Base-by-base conservation (phyloP, 1,284 basidiomycete genomes). In the Trametes pubescens region DNA sequence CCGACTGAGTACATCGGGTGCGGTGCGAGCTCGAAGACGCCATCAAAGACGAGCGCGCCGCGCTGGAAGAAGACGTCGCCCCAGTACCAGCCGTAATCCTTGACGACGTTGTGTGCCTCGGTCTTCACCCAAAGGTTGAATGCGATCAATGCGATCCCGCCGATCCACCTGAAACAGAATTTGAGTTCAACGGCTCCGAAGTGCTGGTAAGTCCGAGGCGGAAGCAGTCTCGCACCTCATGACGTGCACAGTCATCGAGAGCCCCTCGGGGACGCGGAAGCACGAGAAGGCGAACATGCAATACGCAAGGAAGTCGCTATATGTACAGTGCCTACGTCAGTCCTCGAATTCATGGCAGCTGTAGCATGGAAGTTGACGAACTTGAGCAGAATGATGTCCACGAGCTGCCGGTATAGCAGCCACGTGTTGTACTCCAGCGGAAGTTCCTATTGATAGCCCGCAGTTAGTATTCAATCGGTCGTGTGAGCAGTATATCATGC, bases 51-150 rank as follows among this genome's bases (percentile, higher is more conserved):
- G 24, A 99, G 84, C 55, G 91, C 92, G 55, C 92, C 92, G 22
- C 92, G 88, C 74, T 93, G 91, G 84, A 98, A 99, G 82, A 99
- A 99, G 55, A 93, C 93, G 74, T 99, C 97, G 21, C 97, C 97
- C 97, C 97, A 99, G 79, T 99, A 99, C 95, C 95, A 94, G 11
- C 92, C 92, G 67, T 92, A 93, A 69, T 92, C 90, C 70, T 98
- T 98, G 66, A 99, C 96, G 57, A 99, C 95, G 54, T 95, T 86
- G 77, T 99, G 97, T 0, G 97, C 97, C 73, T 99, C 97, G 14
- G 94, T 92, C 79, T 99, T 99, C 71, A 99, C 96, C 96, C 97
- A 99, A 40, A 98, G 84, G 77, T 99, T 99, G 84, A 99, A 99
- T 44, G 86, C 85, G 74, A 99, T 96, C 38, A 99, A 81, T 0